Base-by-base conservation (phyloP, 1,284 basidiomycete species). In the Peniophora sp. region DNA sequence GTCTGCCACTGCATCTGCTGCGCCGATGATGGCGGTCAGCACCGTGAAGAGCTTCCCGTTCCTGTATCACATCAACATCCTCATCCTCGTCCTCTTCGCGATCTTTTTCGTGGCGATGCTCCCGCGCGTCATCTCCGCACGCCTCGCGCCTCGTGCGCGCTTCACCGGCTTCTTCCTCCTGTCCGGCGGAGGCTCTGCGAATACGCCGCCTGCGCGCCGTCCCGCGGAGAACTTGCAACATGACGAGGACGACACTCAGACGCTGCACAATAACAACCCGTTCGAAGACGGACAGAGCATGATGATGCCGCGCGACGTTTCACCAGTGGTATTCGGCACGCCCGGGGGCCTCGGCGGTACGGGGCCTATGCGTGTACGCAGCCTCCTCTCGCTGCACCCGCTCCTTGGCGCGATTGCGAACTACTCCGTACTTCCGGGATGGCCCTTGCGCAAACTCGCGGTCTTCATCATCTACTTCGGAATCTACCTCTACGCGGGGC, bases 381-480 rank as follows among this genome's bases (percentile, higher is more conserved):
- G 34, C 46, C 49, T 27, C 24, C 49, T 18, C 22, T 44, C 37
- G 37, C 37, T 49, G 24, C 48, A 18, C 42, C 27, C 32, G 48
- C 48, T 49, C 37, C 27, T 36, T 15, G 17, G n/a, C 36, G 23
- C 41, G 39, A 15, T 45, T 17, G 39, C 24, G 17, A 35, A 27
- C 41, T 24, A 41, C 37, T 20, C 46, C 14, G 36, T 78, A 43
- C 50, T 64, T 1, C 64, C 68, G 23, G 69, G 72, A n/a, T 74
- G 74, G 52, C 71, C 72, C n/a, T 46, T 75, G 2, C 63, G 66
- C 1, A 78, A 79, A 55, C 57, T 67, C 11, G n/a, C 73, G 10
- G 54, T 78, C 39, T 63, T 78, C 53, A 48, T 61, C 0, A 58
- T 67, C 18, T 82, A 78, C 54, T 68, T 72, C 48, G 65, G 54